These are phyloP conservation scores for Trichoderma brevicompactum DNA, from an alignment of 2,329 filamentous ascomycete genomes.

Conservation along the genomic window DNA sequence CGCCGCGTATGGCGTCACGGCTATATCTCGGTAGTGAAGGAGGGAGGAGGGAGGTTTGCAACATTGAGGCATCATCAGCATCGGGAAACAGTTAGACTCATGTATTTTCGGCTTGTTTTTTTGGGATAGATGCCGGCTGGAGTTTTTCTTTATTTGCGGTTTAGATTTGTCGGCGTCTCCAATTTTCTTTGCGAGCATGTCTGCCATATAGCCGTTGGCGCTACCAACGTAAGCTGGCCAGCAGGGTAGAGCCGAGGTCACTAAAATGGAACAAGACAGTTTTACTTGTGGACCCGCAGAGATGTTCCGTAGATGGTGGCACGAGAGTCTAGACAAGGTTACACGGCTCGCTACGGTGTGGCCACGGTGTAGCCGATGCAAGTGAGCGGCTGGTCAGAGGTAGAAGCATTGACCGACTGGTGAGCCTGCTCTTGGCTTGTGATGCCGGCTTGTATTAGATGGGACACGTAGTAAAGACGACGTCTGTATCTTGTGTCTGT, in stretches of 20 bases:
- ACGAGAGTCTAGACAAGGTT: too few relatives aligned
- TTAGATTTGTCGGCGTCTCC: constrained; percentile 3
- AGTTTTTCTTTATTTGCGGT: constrained; percentile 3
- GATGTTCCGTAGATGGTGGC: too few relatives aligned
- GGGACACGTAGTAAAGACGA: too few relatives aligned
- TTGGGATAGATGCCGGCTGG: constrained; percentile 23
- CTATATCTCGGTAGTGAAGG: constrained; percentile 2
- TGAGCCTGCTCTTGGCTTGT: too few relatives aligned
- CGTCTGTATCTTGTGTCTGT: too few relatives aligned
- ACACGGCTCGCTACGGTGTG: too few relatives aligned
- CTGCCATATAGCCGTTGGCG: constrained; percentile 18
- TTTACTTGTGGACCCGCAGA: too few relatives aligned
- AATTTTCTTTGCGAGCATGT: not conserved
- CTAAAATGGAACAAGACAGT: not conserved
- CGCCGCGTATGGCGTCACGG: constrained; percentile 13
- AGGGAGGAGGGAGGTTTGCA: not conserved
- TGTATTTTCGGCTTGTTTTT: constrained; percentile 24
- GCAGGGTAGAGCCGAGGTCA: constrained; percentile 21
- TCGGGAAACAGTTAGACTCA: constrained; percentile 22
- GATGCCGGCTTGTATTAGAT: too few relatives aligned
- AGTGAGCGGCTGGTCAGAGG: too few relatives aligned
- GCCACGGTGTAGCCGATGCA: too few relatives aligned
- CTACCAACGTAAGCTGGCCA: constrained; percentile 1
- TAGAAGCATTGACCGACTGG: too few relatives aligned
- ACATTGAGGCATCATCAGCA: constrained; percentile 26